Conservation (phyloP, 2,329 filamentous ascomycete species). For the Aspergillus fischeri region DNA sequence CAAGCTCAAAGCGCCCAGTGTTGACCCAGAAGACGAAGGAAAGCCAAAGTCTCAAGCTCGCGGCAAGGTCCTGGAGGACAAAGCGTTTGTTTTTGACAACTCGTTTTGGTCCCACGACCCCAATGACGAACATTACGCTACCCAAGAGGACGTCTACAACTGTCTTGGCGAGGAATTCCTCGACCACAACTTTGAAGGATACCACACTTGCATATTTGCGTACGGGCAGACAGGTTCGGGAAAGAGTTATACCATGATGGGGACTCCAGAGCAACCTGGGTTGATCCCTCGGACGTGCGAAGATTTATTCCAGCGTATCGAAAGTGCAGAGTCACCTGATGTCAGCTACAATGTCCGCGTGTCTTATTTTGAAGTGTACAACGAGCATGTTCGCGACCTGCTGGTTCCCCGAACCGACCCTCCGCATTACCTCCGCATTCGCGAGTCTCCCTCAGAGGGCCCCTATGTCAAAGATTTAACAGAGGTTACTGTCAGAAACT, state of each 20-base stretch:
- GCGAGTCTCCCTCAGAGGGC: slow-evolving; percentile 89
- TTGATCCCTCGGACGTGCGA: slow-evolving; percentile 94
- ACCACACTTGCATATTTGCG: slow-evolving; percentile 98
- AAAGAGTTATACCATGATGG: slow-evolving; percentile 99
- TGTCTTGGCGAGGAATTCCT: slow-evolving; percentile 92
- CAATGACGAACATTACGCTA: slow-evolving; percentile 77
- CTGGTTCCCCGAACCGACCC: slow-evolving; percentile 75
- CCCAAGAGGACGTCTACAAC: slow-evolving; percentile 91
- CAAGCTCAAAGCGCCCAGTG: slow-evolving; percentile 67
- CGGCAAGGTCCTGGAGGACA: slow-evolving; percentile 73
- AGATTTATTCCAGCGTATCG: slow-evolving; percentile 91
- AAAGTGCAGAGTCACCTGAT: slow-evolving; percentile 77
- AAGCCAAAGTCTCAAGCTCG: slow-evolving; percentile 61
- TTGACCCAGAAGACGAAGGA: slow-evolving; percentile 47
- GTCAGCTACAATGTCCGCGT: slow-evolving; percentile 96
- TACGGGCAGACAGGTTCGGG: slow-evolving; percentile 97
- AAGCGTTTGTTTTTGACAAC: slow-evolving; percentile 91
- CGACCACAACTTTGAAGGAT: slow-evolving; percentile 98
- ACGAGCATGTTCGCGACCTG: slow-evolving; percentile 94
- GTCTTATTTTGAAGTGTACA: slow-evolving; percentile 99
- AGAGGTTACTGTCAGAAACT: slow-evolving; percentile 84
- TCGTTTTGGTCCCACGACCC: slow-evolving; percentile 95
- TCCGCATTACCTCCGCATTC: slow-evolving; percentile 92
- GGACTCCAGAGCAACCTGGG: slow-evolving; percentile 74
- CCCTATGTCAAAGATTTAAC: slow-evolving; percentile 97